Base-by-base conservation (phyloP, 345 rosid species). In the sweet orange (Citrus sinensis) region DNA sequence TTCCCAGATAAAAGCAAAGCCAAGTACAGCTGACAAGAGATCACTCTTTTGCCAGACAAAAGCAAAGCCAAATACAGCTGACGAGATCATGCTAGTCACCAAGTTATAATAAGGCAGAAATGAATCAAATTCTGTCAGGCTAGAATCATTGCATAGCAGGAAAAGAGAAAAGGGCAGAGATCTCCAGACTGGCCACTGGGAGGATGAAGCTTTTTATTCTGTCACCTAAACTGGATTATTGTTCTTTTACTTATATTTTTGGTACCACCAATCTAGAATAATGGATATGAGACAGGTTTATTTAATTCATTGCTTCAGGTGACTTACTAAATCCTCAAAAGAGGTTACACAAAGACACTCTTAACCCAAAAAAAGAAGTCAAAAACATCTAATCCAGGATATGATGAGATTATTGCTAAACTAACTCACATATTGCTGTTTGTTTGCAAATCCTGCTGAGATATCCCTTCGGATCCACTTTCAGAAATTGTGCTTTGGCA, bases 401-500 rank as follows among this genome's bases (percentile, higher is more conserved):
- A 79, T 20, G 4, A 54, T n/a, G 39, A 32, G 42, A 49, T 20
- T 51, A 65, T 4, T 60, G 76, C 68, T 29, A 58, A 67, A 59
- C 79, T 25, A 58, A 83, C 94, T 88, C 82, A 96, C 99, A 96
- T 89, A 80, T 90, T 94, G 81, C 99, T 90, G 87, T 91, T 96
- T 73, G 95, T 83, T 89, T 94, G 99, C 83, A 92, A 83, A 80
- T 94, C 99, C 84, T 92, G 95, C 79, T 89, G 95, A 75, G 93
- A 95, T 54, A 89, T 88, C 73, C 98, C 98, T 80, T 92, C 98
- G 65, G 95, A 82, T 80, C 97, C 98, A 85, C 97, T 86, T 86
- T 92, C 95, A 83, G 94, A 83, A 59, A 96, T 84, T 68, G 98
- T 90, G 91, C 89, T 94, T 87, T 96, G 99, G 77, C 99, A 96